phyloP scores from a whole-genome alignment of 495 filamentous ascomycete genomes.

The Achaetomiella virescens region DNA sequence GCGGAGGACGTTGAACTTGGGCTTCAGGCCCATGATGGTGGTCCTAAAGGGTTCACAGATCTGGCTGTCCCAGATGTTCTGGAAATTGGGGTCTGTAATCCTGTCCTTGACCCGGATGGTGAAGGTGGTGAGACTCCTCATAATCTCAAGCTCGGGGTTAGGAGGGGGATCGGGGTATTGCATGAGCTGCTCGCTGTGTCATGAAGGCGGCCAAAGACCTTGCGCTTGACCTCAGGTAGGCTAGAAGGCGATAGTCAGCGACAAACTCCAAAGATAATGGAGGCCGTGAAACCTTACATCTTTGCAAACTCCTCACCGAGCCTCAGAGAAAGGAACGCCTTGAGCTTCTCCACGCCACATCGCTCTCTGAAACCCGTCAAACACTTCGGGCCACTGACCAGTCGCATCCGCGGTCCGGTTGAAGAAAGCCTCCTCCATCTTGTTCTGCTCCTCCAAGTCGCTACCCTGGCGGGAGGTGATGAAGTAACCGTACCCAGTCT shows the following conservation, averaged over 20 bases:
- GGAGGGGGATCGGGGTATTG: conserved; percentile 51
- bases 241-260: conserved; percentile 25
- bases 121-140: conserved; percentile 37
- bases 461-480: conserved; percentile 47
- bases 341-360: conserved; percentile 54
- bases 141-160: conserved; percentile 45
- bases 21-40: conserved; percentile 35
- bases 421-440: conserved; percentile 58
- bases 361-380: conserved; percentile 43
- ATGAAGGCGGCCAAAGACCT: conserved; percentile 47
- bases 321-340: conserved; percentile 46
- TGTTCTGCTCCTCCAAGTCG: conserved; percentile 47
- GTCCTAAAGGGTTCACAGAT: conserved; percentile 33
- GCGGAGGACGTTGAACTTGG: conserved; percentile 32
- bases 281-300: conserved; percentile 31
- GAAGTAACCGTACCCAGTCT: conserved; percentile 58
- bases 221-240: conserved; percentile 52
- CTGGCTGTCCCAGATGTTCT: conserved; percentile 18
- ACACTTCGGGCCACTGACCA: conserved; percentile 42
- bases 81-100: conserved; percentile 29
- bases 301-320: conserved; percentile 53
- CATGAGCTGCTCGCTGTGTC: conserved; percentile 43
- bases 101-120: conserved; percentile 33
- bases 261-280: neutral
- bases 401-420: conserved; percentile 16